Evolutionary conservation across 2,329 filamentous ascomycete genomes (phyloP), one percentile per base, ranked within the genome.

Genomic region (Geosmithia morbida): DNA sequence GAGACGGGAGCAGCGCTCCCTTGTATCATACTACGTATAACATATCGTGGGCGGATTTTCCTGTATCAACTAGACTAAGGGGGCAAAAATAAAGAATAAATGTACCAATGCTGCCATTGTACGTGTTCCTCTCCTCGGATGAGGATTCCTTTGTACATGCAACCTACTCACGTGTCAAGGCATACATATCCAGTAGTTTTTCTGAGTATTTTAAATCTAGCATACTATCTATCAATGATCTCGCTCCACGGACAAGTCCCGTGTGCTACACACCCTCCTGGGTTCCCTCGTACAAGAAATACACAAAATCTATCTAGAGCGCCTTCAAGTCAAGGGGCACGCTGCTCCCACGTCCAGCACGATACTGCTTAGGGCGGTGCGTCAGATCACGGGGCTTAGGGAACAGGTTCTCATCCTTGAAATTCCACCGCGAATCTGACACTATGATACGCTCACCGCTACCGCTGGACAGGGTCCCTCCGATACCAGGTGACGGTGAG

Each of bases 341-440:
- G 69, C 86, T 96, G 66, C 88, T 96, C 30, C 88, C 90, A 59
- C 90, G 77, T 8, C 92, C 92, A 37, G 92, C 92, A 52, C 90
- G 75, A 64, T 97, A 98, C 60, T 79, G 80, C 61, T 84, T 88
- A 18, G 74, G 67, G 3, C 77, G 79, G n/a, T 83, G 84, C 1
- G 72, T 66, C 59, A 94, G 96, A 2, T 85, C 80, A 57, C 90
- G 75, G 19, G 90, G 90, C 56, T 88, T 90, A 0, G 92, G 90
- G 44, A 97, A 72, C 55, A 85, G 73, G 37, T 73, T 76, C 56
- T 96, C 90, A 44, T 83, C 77, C 55, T 90, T 84, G 59, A 96
- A 98, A 53, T 82, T 84, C 81, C 88, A 98, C 54, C 90, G 74
- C 47, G 72, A 63, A 62, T 97, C 92, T 51, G 87, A 77, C 45